These are phyloP conservation scores for Ambrosiella beaveri DNA, from an alignment of 2,329 filamentous ascomycete genomes.

Conservation along the genomic window DNA sequence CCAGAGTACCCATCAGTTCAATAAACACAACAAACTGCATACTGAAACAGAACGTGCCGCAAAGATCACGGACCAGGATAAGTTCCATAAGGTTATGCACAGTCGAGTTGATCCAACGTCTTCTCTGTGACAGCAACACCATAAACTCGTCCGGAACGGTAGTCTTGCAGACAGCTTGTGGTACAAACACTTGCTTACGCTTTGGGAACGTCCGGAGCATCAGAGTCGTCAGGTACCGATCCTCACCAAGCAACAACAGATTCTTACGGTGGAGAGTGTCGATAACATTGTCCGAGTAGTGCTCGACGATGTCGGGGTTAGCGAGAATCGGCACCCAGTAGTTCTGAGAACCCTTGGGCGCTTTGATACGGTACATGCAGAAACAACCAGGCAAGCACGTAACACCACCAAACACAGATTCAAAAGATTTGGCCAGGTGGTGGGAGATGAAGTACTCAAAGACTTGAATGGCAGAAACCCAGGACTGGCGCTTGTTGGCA, in stretches of 20 bases:
- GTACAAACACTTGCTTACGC: constrained; percentile 95
- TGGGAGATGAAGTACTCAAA: constrained; percentile 99
- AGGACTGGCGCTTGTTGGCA: constrained; percentile 87
- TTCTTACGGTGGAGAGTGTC: constrained; percentile 98
- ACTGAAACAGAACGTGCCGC: constrained; percentile 97
- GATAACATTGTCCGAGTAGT: constrained; percentile 98
- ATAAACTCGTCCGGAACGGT: constrained; percentile 86
- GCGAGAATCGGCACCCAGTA: constrained; percentile 99
- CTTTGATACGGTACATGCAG: constrained; percentile 99
- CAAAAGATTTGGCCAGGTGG: constrained; percentile 90
- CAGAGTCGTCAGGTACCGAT: constrained; percentile 87
- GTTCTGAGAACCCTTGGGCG: constrained; percentile 93
- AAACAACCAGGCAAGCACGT: constrained; percentile 97
- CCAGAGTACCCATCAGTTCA: constrained; percentile 83
- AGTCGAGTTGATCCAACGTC: constrained; percentile 98
- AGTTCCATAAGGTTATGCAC: constrained; percentile 98
- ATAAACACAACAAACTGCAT: constrained; percentile 99
- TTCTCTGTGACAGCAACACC: constrained; percentile 82
- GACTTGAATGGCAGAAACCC: constrained; percentile 96
- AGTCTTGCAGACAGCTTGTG: constrained; percentile 97
- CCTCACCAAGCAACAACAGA: constrained; percentile 73
- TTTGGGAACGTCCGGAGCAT: constrained; percentile 99
- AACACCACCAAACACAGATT: constrained; percentile 96
- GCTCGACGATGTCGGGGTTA: constrained; percentile 95
- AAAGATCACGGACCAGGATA: constrained; percentile 84